A percentile compares a stretch with the other conserved stretches of the same genome.
Evolutionary conservation across 495 filamentous ascomycete species (phyloP).

Genomic region (Xylaria longipes): DNA sequence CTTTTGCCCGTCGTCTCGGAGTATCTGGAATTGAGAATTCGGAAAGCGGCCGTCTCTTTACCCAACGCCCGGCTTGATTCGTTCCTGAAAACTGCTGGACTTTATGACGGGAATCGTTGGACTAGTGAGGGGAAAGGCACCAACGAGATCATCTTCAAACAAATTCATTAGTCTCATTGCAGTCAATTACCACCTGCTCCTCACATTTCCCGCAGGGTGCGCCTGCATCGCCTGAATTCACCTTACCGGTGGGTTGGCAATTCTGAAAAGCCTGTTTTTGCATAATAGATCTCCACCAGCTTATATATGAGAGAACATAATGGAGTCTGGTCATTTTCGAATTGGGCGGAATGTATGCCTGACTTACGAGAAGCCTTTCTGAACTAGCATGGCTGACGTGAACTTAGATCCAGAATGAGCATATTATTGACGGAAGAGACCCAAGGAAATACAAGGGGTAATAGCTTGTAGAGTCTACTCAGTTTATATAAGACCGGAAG

Average conservation of each 20-base stretch:
- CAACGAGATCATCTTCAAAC: conserved; percentile 22
- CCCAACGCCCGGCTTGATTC: neutral
- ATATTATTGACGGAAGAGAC: neutral
- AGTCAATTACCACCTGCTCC: neutral
- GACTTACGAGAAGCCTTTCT: neutral
- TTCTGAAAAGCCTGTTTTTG: neutral
- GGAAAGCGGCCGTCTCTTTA: conserved; percentile 15
- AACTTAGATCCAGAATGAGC: neutral
- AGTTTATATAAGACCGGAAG: neutral
- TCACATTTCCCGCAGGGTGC: neutral
- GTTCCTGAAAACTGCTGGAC: conserved; percentile 1
- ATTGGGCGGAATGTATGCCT: neutral
- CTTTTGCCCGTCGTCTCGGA: conserved; percentile 8
- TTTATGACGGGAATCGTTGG: conserved; percentile 18
- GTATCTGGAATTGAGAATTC: conserved; percentile 17
- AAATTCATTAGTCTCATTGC: neutral
- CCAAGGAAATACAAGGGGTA: neutral
- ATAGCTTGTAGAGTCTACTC: neutral
- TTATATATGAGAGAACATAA: neutral
- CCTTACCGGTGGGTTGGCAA: neutral
- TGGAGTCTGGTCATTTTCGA: neutral
- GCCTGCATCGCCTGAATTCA: neutral
- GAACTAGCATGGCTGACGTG: neutral
- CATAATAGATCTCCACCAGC: neutral
- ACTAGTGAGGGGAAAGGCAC: neutral